A percentile compares a stretch with the other conserved stretches of the same genome.
Conservation (phyloP, 2,329 filamentous ascomycete species). For the Colletotrichum sp. region DNA sequence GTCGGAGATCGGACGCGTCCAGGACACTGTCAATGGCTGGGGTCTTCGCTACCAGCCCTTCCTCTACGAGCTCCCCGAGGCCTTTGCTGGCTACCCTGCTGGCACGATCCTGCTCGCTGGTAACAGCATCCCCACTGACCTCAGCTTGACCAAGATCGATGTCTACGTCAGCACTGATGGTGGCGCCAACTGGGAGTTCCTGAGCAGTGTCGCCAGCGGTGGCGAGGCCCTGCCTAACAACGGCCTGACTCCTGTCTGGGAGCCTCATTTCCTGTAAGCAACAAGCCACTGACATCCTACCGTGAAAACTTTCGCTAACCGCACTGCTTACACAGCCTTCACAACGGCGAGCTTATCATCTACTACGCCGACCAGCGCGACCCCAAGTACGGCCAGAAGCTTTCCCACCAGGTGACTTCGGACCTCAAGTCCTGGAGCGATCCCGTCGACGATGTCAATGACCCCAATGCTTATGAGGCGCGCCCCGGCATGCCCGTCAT, state of each 20-base stretch:
- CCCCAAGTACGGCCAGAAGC: conserved; percentile 69
- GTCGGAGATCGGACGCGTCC: conserved; percentile 66
- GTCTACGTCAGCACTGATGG: conserved; percentile 69
- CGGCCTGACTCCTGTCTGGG: conserved; percentile 74
- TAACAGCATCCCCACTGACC: conserved; percentile 63
- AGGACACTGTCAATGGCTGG: conserved; percentile 68
- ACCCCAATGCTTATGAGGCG: conserved; percentile 59
- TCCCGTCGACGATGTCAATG: conserved; percentile 64
- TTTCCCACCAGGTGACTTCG: conserved; percentile 66
- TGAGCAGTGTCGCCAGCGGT: conserved; percentile 68
- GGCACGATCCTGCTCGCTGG: conserved; percentile 71
- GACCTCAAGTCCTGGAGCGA: conserved; percentile 65
- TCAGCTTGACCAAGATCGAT: conserved; percentile 70
- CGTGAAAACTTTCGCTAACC: not conserved
- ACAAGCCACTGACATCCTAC: accelerated
- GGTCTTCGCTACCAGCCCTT: conserved; percentile 74
- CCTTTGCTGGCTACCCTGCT: conserved; percentile 60
- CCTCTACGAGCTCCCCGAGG: conserved; percentile 66
- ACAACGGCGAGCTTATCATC: conserved; percentile 63
- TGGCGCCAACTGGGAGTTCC: conserved; percentile 69
- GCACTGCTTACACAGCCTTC: conserved; percentile 40
- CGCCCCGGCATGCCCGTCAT: conserved; percentile 74
- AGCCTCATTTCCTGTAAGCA: conserved; percentile 66
- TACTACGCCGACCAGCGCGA: conserved; percentile 79
- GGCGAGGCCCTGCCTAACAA: conserved; percentile 67